Evolutionary conservation across 345 rosid genomes (phyloP).

Genomic region (Pistacia vera): DNA sequence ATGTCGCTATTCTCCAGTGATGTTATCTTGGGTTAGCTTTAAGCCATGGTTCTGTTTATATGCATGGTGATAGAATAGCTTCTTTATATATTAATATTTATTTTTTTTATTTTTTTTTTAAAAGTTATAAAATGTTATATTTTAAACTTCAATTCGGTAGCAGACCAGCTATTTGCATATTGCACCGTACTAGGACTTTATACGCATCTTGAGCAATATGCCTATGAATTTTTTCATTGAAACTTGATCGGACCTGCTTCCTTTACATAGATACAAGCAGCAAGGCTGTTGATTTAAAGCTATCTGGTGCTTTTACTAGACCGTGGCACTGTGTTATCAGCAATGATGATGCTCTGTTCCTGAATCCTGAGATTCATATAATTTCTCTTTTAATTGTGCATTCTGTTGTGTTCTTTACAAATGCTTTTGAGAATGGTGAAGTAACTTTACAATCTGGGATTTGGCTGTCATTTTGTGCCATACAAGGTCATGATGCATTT

Average conservation of each 20-base stretch:
- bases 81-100: too few relatives aligned
- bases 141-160: too few relatives aligned
- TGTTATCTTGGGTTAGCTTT: not conserved
- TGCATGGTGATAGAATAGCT: too few relatives aligned
- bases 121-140: too few relatives aligned
- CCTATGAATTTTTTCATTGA: too few relatives aligned
- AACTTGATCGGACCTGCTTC: too few relatives aligned
- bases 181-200: too few relatives aligned
- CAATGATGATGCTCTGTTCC: not conserved
- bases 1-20: not conserved
- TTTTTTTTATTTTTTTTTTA: too few relatives aligned
- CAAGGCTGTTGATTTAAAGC: not conserved
- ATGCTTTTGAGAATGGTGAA: not conserved
- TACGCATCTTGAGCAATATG: too few relatives aligned
- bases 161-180: too few relatives aligned
- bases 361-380: not conserved
- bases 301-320: not conserved
- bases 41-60: not conserved
- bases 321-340: not conserved
- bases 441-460: not conserved
- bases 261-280: not conserved
- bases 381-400: not conserved
- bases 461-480: not conserved
- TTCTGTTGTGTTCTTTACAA: not conserved
- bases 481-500: not conserved